A percentile compares a stretch with the other conserved stretches of the same genome.
phyloP scores from a whole-genome alignment of 1,284 basidiomycete species.

The Inonotus hispidus region DNA sequence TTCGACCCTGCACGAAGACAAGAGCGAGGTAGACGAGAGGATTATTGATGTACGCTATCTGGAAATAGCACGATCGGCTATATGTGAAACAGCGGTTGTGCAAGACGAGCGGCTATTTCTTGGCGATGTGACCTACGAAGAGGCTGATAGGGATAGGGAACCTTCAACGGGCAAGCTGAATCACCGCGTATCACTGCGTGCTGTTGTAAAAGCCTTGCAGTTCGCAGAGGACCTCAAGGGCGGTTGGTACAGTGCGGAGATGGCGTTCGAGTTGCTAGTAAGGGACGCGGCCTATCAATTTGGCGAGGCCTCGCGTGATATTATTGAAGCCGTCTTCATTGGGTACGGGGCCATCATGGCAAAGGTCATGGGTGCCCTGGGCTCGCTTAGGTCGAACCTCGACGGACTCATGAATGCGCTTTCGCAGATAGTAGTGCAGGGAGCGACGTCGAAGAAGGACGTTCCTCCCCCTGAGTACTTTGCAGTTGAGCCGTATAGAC shows the following conservation, averaged over 20 bases:
- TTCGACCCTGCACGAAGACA: neutral
- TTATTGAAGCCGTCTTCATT: neutral
- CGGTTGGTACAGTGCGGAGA: neutral
- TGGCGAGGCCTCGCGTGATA: neutral
- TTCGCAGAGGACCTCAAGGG: neutral
- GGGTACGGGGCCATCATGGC: neutral
- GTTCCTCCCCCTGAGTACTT: neutral
- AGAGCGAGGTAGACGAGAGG: too few relatives aligned
- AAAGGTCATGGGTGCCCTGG: neutral
- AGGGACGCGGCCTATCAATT: neutral
- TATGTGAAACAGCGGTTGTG: too few relatives aligned
- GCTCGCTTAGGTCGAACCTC: neutral
- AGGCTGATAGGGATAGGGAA: too few relatives aligned
- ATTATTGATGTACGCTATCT: too few relatives aligned
- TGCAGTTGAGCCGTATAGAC: neutral
- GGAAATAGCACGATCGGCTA: too few relatives aligned
- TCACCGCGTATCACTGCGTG: neutral
- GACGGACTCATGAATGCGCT: neutral
- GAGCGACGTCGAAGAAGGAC: neutral
- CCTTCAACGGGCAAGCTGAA: neutral
- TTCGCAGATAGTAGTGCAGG: neutral
- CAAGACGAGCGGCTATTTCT: too few relatives aligned
- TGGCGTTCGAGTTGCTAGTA: neutral
- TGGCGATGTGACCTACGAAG: too few relatives aligned
- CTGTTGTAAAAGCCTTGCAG: neutral